Evolutionary conservation across 371 early-diverging fungal genomes (phyloP).

Genomic region (Quaeritorhiza haematococci): DNA sequence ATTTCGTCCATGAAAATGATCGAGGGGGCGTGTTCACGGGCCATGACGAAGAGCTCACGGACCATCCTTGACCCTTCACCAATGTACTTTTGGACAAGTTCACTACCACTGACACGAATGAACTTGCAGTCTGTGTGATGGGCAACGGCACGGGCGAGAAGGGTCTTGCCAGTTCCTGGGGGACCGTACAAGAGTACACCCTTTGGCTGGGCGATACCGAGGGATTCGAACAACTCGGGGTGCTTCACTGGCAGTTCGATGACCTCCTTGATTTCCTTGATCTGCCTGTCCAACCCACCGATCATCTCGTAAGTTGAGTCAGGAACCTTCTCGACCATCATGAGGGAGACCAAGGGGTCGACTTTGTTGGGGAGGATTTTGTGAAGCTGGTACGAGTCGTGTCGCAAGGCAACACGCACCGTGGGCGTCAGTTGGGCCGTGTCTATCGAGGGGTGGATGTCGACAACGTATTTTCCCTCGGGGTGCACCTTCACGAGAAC

Average conservation of each 20-base stretch:
- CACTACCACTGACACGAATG: conserved; percentile 98
- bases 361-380: conserved; percentile 94
- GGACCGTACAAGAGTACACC: conserved; percentile 98
- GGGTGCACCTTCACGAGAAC: conserved; percentile 98
- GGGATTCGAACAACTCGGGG: conserved; percentile 98
- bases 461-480: conserved; percentile 99
- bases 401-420: conserved; percentile 94
- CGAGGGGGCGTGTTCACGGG: conserved; percentile 95
- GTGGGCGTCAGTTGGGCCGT: conserved; percentile 88
- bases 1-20: conserved; percentile 99
- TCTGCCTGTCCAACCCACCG: conserved; percentile 98
- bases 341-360: conserved; percentile 99
- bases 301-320: conserved; percentile 99
- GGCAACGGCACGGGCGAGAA: conserved; percentile 98
- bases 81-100: conserved; percentile 99
- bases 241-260: conserved; percentile 99
- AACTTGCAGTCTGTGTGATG: conserved; percentile 99
- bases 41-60: conserved; percentile 99
- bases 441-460: conserved; percentile 88
- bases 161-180: conserved; percentile 99
- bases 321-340: conserved; percentile 99
- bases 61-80: conserved; percentile 99
- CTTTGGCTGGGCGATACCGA: conserved; percentile 99
- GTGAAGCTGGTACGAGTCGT: conserved; percentile 85
- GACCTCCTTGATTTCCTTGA: conserved; percentile 96